Base-by-base conservation (phyloP, 2,329 filamentous ascomycete species). In the Juglanconis juglandina region DNA sequence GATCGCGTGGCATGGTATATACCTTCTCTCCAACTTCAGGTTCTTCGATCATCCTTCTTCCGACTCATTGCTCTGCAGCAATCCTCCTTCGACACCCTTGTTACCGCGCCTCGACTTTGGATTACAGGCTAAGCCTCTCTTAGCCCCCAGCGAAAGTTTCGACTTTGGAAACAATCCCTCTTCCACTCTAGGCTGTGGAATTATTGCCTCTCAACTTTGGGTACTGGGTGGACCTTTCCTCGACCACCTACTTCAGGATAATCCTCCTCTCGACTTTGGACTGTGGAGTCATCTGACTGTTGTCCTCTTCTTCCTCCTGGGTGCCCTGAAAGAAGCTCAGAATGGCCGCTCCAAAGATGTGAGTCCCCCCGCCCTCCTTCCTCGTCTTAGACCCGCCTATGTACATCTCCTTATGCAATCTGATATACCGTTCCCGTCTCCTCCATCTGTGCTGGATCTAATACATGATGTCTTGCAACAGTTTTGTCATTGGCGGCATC, bases 401-500 rank as follows among this genome's bases (percentile, higher is more conserved):
- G 4, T 3, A 10, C 37, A n/a, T 35, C 1, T 56, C 10, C 17
- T 17, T 17, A 17, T 17, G 17, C 17, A 17, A 17, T 17, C 17
- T 17, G 17, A 17, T 17, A 17, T 6, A n/a, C 7, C 24, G 10
- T 47, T 34, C n/a, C 5, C 14, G 9, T 17, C 7, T 14, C 5
- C 13, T 30, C 32, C 4, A 32, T 39, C 5, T 24, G 10, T 35
- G 35, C 14, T 33, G 11, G n/a, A 14, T 13, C 39, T 52, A 13
- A 30, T n/a, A 17, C 8, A 65, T 58, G 66, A 55, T 37, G 24
- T 32, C 11, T 24, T 55, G 32, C 37, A 24, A 37, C 64, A 92
- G 89, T 60, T 87, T 95, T 68, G 91, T 97, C 44, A 78, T 96
- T 63, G 95, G 95, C 60, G 87, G 87, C 71, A 81, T 96, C 65